A percentile compares a stretch with the other conserved stretches of the same genome.
phyloP scores from a whole-genome alignment of 2,329 filamentous ascomycete species.

The Coccinonectria pachysandricola region DNA sequence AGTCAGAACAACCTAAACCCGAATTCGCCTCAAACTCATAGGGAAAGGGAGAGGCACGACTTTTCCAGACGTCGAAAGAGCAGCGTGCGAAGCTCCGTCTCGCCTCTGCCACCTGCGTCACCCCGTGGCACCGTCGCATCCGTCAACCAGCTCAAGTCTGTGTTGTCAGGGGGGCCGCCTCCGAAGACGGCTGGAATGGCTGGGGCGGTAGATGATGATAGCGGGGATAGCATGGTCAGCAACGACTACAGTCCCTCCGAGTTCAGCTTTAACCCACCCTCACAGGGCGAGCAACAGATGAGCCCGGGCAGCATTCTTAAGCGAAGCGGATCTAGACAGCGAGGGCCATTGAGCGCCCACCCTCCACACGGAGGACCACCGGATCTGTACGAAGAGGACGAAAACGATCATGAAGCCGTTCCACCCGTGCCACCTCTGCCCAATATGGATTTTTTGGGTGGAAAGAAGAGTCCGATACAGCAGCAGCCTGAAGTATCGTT shows the following conservation, averaged over 20 bases:
- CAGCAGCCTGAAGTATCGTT: conserved; percentile 20
- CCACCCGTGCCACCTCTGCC: conserved; percentile 49
- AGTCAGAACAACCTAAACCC: conserved; percentile 42
- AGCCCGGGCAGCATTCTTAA: conserved; percentile 21
- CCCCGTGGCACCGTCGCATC: conserved; percentile 45
- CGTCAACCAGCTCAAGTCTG: conserved; percentile 54
- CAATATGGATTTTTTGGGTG: conserved; percentile 22
- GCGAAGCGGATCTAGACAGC: conserved; percentile 25
- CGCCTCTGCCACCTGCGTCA: conserved; percentile 32
- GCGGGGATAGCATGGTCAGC: conserved; percentile 60
- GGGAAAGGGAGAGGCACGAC: conserved; percentile 20
- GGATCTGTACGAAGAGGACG: conserved; percentile 19
- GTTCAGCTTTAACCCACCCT: conserved; percentile 44
- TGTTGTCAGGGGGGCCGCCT: conserved; percentile 41
- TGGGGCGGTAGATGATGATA: conserved; percentile 39
- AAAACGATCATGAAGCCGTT: conserved; percentile 28
- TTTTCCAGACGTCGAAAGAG: conserved; percentile 40
- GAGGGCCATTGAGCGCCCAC: conserved; percentile 35
- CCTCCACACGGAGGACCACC: conserved; percentile 23
- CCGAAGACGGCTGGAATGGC: conserved; percentile 27
- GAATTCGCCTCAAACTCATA: conserved; percentile 32
- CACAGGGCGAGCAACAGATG: conserved; percentile 20
- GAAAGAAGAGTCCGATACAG: conserved; percentile 19
- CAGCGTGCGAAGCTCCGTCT: conserved; percentile 42
- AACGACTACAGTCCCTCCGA: conserved; percentile 60